A percentile compares a stretch with the other conserved stretches of the same genome.
These are phyloP conservation scores for Eucalyptus decipiens DNA, from an alignment of 345 rosid genomes.

Conservation along the genomic window DNA sequence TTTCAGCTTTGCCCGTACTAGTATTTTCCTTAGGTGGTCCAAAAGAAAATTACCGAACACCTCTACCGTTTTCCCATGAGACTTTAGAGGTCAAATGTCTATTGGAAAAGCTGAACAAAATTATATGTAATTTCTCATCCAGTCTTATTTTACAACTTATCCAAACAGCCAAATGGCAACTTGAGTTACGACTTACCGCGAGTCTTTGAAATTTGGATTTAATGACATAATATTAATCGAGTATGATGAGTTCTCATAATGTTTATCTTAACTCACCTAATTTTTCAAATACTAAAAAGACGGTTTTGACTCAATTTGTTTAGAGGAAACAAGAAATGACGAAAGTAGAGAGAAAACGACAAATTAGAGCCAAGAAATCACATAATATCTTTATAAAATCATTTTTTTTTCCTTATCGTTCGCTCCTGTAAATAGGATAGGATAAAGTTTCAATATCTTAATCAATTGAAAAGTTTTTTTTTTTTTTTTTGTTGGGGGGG, in stretches of 20 bases:
- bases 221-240: not conserved
- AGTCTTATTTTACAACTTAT: not conserved
- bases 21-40: too few species aligned
- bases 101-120: not conserved
- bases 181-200: not conserved
- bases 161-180: not conserved
- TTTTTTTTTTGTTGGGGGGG: too few species aligned
- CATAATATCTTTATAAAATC: not conserved
- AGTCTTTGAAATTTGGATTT: not conserved
- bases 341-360: not conserved
- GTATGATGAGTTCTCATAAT: not conserved
- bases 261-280: not conserved
- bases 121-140: not conserved
- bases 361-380: not conserved
- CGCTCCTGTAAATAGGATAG: not conserved
- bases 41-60: too few species aligned
- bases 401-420: not conserved
- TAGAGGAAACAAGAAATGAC: not conserved
- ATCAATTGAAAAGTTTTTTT: too few species aligned
- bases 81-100: too few species aligned
- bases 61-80: too few species aligned
- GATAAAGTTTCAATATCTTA: not conserved
- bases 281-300: not conserved
- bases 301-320: not conserved
- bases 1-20: too few species aligned